phyloP scores from a whole-genome alignment of 805 yeast genomes.

The Blastobotrys attinorum region DNA sequence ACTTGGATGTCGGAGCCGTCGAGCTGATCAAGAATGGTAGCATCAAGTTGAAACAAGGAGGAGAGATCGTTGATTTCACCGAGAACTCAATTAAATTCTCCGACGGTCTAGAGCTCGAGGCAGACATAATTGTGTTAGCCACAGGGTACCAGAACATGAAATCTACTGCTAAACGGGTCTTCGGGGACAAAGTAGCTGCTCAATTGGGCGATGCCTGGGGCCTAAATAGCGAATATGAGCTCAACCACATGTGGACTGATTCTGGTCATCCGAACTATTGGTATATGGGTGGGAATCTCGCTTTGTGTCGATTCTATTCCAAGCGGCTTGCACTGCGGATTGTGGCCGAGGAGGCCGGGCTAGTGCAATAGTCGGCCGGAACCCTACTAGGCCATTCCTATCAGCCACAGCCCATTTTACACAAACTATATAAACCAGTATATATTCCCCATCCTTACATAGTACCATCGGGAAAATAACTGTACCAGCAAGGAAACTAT shows the following conservation, averaged over 20 bases:
- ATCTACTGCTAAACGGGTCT: conserved; percentile 33
- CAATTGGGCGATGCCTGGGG: conserved; percentile 35
- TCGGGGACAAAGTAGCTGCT: conserved; percentile 32
- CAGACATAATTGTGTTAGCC: conserved; percentile 37
- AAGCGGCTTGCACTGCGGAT: conserved; percentile 36
- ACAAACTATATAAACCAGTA: no score
- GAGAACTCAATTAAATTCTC: conserved; percentile 33
- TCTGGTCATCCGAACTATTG: conserved; percentile 36
- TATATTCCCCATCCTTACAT: no score
- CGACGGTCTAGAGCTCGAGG: conserved; percentile 31
- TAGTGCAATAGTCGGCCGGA: background rate
- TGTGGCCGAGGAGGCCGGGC: conserved; percentile 23
- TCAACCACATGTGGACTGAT: conserved; percentile 33
- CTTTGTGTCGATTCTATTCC: conserved; percentile 32
- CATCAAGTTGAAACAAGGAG: conserved; percentile 31
- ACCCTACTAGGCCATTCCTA: no score
- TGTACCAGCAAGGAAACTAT: no score
- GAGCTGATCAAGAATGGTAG: conserved; percentile 34
- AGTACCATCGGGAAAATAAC: no score
- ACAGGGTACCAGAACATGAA: conserved; percentile 39
- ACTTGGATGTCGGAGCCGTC: conserved; percentile 40
- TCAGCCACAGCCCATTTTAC: no score
- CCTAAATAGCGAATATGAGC: conserved; percentile 37
- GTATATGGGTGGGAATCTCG: conserved; percentile 38
- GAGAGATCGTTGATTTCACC: conserved; percentile 32